Conservation (phyloP, 805 yeast species). For the Yarrowia sp. region DNA sequence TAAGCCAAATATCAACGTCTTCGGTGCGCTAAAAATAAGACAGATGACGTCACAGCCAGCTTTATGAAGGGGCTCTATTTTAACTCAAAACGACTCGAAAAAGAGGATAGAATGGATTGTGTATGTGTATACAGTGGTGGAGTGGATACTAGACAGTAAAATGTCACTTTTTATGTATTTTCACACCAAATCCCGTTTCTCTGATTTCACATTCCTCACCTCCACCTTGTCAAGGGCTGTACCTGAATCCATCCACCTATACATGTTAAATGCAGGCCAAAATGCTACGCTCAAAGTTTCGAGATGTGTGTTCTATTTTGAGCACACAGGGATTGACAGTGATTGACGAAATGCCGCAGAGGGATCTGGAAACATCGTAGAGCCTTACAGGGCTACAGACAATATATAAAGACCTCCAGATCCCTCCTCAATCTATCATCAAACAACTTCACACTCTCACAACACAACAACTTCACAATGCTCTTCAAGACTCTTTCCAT, state of each 20-base stretch:
- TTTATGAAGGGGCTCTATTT: background rate
- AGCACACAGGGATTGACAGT: conserved; percentile 12
- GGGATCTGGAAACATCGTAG: background rate
- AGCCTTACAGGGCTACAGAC: background rate
- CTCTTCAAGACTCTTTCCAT: conserved; percentile 20
- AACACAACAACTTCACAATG: background rate
- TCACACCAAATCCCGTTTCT: too few relatives aligned
- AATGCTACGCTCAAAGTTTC: conserved; percentile 20
- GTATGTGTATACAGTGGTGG: too few relatives aligned
- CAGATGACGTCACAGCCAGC: background rate
- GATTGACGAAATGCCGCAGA: conserved; percentile 12
- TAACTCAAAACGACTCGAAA: conserved; percentile 1
- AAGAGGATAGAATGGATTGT: too few relatives aligned
- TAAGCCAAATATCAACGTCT: background rate
- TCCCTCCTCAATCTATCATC: background rate
- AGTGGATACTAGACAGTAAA: too few relatives aligned
- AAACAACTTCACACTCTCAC: background rate
- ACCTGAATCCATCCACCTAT: conserved; percentile 2
- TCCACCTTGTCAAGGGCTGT: background rate
- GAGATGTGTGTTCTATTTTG: conserved; percentile 13
- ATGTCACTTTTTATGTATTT: too few relatives aligned
- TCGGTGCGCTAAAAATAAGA: conserved; percentile 3
- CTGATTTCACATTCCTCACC: too few relatives aligned
- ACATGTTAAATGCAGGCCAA: conserved; percentile 10
- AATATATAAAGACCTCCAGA: background rate